Evolutionary conservation across 2,329 filamentous ascomycete species (phyloP), one percentile per base, ranked within the genome.

Genomic region (Dothideomycetes sp.): DNA sequence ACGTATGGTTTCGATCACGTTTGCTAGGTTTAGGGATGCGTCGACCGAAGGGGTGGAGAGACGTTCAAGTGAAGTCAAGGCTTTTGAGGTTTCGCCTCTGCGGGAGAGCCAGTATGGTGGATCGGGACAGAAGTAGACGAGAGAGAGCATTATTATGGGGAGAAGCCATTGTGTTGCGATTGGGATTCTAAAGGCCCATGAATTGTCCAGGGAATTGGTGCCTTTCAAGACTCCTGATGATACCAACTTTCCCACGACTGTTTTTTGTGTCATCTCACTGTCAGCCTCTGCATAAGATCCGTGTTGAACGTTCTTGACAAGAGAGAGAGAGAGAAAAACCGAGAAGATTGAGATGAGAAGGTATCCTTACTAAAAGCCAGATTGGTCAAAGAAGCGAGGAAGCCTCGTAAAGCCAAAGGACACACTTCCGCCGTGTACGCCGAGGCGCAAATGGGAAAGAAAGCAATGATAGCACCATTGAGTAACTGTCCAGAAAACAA

Each of bases 351-450:
- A n/a, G n/a, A n/a, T n/a, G n/a, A n/a, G n/a, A n/a, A 6, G 17
- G 5, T 17, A 6, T 4, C 20, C 30, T 33, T 2, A 41, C 37
- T 28, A 55, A 77, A 80, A 50, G 73, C 78, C 27, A 80, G 59
- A 49, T 78, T 79, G 43, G 78, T 70, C 42, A 70, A 78, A 22
- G 70, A 70, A 1, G 75, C 78, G 17, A 78, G 57, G 31, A 74
- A 66, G 22, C 72, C 73, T 17, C 76, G 67, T 29, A 80, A 64
- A 1, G 70, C 68, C 25, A 75, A 61, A 1, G 76, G 76, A 30
- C 72, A 74, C 4, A 80, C 71, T 53, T 84, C 80, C 41, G 75
- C 78, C 15, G 78, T 78, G 51, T 83, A 84, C 1, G 79, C 78
- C 45, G 75, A 63, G 7, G 64, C 61, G 20, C 67, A 60, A 18